Evolutionary conservation across 805 yeast species (phyloP).

Genomic region (Lipomyces anomalus): DNA sequence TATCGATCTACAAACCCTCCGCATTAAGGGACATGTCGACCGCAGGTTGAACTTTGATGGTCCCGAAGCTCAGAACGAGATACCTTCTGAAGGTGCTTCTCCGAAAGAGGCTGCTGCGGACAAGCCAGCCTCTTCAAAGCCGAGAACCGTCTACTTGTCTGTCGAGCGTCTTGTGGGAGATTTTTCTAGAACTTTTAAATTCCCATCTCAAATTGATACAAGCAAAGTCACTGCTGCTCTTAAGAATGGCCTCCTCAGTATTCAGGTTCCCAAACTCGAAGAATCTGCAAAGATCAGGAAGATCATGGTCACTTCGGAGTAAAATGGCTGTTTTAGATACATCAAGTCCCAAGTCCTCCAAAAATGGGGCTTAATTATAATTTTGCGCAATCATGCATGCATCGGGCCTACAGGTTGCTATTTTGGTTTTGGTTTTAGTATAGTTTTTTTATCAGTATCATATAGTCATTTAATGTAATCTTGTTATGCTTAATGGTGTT

Average conservation of each 20-base stretch:
- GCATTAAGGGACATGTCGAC: slow-evolving; percentile 19
- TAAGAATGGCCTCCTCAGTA: slow-evolving; percentile 18
- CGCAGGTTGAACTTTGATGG: slow-evolving; percentile 12
- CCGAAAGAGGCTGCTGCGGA: not conserved
- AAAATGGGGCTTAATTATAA: too few relatives aligned
- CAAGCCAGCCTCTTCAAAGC: not conserved
- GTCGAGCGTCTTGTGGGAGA: slow-evolving; percentile 21
- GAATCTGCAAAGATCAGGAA: not conserved
- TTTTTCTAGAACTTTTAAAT: slow-evolving; percentile 21
- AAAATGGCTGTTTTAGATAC: not conserved
- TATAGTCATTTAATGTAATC: too few relatives aligned
- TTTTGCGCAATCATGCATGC: too few relatives aligned
- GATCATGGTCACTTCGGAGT: not conserved
- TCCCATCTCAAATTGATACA: slow-evolving; percentile 22
- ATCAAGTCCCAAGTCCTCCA: too few relatives aligned
- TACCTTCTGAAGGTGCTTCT: too few relatives aligned
- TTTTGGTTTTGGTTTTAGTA: too few relatives aligned
- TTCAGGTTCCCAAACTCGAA: slow-evolving; percentile 20
- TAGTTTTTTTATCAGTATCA: too few relatives aligned
- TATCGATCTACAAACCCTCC: slow-evolving; percentile 18
- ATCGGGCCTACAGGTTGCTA: too few relatives aligned
- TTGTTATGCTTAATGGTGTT: too few relatives aligned
- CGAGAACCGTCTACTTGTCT: slow-evolving; percentile 12
- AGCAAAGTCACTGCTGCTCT: slow-evolving; percentile 16
- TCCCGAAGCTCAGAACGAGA: slow-evolving; percentile 1